Percentiles rank a stretch among this genome's conserved stretches.
Conservation (phyloP, 2,329 filamentous ascomycete genomes). For the Xylaria hypoxylon region DNA sequence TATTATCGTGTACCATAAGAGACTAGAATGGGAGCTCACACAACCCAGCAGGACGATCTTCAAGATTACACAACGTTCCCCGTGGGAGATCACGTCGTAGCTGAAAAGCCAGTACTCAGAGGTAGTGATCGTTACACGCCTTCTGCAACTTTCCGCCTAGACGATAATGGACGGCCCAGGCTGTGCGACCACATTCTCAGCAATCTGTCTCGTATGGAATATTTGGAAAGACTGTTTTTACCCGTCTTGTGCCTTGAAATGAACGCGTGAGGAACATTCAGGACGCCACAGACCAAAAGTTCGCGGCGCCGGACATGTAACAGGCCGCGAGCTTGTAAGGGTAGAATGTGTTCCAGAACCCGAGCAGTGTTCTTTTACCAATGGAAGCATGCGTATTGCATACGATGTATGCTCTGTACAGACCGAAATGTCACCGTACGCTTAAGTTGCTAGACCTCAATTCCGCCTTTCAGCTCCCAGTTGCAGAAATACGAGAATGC, state of each 20-base stretch:
- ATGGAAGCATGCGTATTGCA: constrained; percentile 43
- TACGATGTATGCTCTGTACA: constrained; percentile 39
- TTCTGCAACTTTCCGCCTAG: constrained; percentile 48
- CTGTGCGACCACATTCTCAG: constrained; percentile 34
- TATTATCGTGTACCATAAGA: constrained; percentile 35
- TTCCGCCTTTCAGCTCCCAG: constrained; percentile 7
- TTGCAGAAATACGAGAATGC: constrained; percentile 12
- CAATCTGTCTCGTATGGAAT: constrained; percentile 46
- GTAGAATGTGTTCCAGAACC: constrained; percentile 42
- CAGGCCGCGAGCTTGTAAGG: constrained; percentile 40
- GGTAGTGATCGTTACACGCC: constrained; percentile 44
- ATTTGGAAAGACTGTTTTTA: constrained; percentile 43
- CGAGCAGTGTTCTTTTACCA: constrained; percentile 39
- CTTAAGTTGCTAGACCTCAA: constrained; percentile 17
- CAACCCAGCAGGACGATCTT: constrained; percentile 35
- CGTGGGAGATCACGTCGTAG: constrained; percentile 36
- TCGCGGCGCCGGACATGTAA: constrained; percentile 43
- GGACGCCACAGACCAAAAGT: constrained; percentile 32
- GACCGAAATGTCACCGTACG: constrained; percentile 45
- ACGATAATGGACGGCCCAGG: constrained; percentile 47
- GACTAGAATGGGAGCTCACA: constrained; percentile 43
- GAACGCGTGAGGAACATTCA: constrained; percentile 37
- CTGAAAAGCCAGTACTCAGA: constrained; percentile 39
- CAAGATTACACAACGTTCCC: constrained; percentile 41
- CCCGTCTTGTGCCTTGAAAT: constrained; percentile 42